Conservation (phyloP, 139 green algal species). For the Micractinium conductrix region DNA sequence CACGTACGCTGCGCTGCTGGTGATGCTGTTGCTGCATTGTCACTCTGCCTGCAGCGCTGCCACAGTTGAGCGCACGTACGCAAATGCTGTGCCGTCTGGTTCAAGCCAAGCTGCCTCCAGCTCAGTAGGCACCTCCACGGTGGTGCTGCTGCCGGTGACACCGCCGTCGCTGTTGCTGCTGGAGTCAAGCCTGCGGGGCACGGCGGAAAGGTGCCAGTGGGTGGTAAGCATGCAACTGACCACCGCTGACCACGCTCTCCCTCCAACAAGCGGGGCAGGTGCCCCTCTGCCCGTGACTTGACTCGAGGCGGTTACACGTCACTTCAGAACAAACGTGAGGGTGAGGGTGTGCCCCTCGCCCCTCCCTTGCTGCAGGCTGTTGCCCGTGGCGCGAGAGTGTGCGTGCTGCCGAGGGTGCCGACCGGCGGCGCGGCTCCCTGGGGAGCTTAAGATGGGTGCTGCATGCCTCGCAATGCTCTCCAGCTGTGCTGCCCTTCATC, state of each 20-base stretch:
- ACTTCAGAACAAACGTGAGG: background rate
- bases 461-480: too few species aligned
- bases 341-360: too few species aligned
- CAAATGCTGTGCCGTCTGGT: background rate
- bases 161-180: too few species aligned
- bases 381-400: background rate
- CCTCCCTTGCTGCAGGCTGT: background rate
- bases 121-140: background rate
- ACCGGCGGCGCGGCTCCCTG: background rate
- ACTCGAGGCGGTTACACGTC: background rate
- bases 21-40: too few species aligned
- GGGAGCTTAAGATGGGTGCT: background rate
- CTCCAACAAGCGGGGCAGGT: background rate
- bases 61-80: background rate
- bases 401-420: background rate
- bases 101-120: slow-evolving; percentile 11
- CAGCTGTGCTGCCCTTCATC: too few species aligned
- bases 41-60: background rate
- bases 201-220: background rate
- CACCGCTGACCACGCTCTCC: background rate
- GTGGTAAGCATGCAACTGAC: background rate
- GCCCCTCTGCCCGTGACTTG: background rate
- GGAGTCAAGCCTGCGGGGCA: too few species aligned
- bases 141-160: background rate
- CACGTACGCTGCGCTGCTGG: too few species aligned